phyloP scores from a whole-genome alignment of 805 yeast genomes.

The Clavispora vitiphila region DNA sequence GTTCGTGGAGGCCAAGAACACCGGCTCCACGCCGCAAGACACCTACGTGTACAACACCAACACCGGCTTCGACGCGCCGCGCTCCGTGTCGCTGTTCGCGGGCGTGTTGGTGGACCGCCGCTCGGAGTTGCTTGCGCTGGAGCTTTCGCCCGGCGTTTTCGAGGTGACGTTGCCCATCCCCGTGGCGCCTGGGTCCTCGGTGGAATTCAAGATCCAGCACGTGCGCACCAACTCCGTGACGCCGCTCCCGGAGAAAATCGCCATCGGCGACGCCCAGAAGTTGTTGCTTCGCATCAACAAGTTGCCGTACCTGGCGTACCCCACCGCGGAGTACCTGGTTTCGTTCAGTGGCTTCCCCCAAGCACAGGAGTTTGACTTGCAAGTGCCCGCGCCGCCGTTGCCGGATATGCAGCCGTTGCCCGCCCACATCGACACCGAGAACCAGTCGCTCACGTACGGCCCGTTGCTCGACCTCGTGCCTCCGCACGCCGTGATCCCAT shows the following conservation, averaged over 20 bases:
- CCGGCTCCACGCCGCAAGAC: slow-evolving; percentile 46
- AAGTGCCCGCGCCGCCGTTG: slow-evolving; percentile 9
- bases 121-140: slow-evolving; percentile 21
- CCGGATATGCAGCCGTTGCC: slow-evolving; percentile 24
- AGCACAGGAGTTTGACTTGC: slow-evolving; percentile 43
- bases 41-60: slow-evolving; percentile 55
- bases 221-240: slow-evolving; percentile 42
- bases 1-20: slow-evolving; percentile 54
- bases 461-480: slow-evolving; percentile 41
- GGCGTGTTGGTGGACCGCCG: slow-evolving; percentile 28
- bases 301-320: slow-evolving; percentile 58
- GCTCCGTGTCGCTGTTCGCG: slow-evolving; percentile 39
- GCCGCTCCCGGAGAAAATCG: slow-evolving; percentile 64
- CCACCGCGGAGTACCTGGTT: slow-evolving; percentile 44
- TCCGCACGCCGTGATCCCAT: slow-evolving; percentile 44
- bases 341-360: slow-evolving; percentile 40
- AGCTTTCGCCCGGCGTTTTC: slow-evolving; percentile 25
- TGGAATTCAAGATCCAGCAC: slow-evolving; percentile 45
- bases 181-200: slow-evolving; percentile 55
- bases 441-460: slow-evolving; percentile 46
- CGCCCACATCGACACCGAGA: slow-evolving; percentile 35
- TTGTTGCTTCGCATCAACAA: slow-evolving; percentile 51
- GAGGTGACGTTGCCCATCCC: slow-evolving; percentile 56
- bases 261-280: slow-evolving; percentile 56
- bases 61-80: slow-evolving; percentile 43